These are phyloP conservation scores for Neospermospora avenae DNA, from an alignment of 2,329 filamentous ascomycete species.

Conservation along the genomic window DNA sequence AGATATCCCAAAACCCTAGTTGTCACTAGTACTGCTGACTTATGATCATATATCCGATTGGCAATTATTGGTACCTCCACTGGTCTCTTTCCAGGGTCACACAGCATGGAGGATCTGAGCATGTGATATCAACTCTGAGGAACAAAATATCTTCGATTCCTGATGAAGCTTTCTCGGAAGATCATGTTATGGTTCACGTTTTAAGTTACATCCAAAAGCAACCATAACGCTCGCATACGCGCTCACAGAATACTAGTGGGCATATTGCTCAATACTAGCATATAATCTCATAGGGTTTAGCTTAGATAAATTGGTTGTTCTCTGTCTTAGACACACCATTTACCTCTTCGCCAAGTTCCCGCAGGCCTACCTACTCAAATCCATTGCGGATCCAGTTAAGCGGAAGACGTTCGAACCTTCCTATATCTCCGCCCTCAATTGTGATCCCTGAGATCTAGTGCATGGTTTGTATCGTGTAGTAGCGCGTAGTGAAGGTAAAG, in stretches of 20 bases:
- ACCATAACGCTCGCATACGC: neutral
- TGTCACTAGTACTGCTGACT: no score
- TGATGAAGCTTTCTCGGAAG: neutral
- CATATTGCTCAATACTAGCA: neutral
- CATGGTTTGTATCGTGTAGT: neutral
- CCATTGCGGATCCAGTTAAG: neutral
- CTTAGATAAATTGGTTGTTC: neutral
- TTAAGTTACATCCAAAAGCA: neutral
- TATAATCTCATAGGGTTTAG: neutral
- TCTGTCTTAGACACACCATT: neutral
- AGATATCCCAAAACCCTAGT: neutral
- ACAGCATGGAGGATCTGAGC: neutral
- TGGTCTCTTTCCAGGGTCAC: neutral
- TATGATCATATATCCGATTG: neutral
- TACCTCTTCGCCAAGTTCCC: neutral
- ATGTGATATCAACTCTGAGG: neutral
- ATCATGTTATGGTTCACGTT: neutral
- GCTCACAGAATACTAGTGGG: neutral
- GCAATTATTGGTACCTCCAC: neutral
- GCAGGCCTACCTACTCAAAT: neutral
- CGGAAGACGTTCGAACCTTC: neutral
- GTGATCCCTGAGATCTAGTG: neutral
- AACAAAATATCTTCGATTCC: neutral
- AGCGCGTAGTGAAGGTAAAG: neutral
- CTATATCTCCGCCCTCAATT: neutral